These are phyloP conservation scores for Saccharomycopsis amapae DNA, from an alignment of 805 yeast species.

Conservation along the genomic window DNA sequence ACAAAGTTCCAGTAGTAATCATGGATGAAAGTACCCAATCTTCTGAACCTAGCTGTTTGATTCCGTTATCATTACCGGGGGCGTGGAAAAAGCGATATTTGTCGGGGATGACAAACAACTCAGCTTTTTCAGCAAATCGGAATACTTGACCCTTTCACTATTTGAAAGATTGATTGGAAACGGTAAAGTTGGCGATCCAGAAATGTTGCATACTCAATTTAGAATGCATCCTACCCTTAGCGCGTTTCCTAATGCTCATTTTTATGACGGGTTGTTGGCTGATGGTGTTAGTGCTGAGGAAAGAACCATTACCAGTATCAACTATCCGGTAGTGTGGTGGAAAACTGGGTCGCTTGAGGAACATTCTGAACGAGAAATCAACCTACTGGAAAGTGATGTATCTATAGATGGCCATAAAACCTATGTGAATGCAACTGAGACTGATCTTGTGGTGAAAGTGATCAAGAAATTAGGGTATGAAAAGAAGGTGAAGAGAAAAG, in stretches of 20 bases:
- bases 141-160: slow-evolving; percentile 69
- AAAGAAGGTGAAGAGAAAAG: slow-evolving; percentile 42
- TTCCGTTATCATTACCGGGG: slow-evolving; percentile 68
- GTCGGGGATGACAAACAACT: slow-evolving; percentile 96
- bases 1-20: slow-evolving; percentile 67
- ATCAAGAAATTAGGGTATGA: slow-evolving; percentile 52
- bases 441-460: slow-evolving; percentile 63
- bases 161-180: slow-evolving; percentile 78
- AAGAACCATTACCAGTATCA: slow-evolving; percentile 71
- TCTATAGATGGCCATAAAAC: slow-evolving; percentile 73
- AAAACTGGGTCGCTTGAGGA: slow-evolving; percentile 80
- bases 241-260: slow-evolving; percentile 74
- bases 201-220: slow-evolving; percentile 84
- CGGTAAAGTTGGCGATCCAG: slow-evolving; percentile 62
- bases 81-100: slow-evolving; percentile 79
- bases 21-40: slow-evolving; percentile 95
- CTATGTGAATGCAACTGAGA: slow-evolving; percentile 63
- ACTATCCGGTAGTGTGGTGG: slow-evolving; percentile 43
- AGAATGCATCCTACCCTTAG: slow-evolving; percentile 97
- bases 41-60: slow-evolving; percentile 83
- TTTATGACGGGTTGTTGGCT: slow-evolving; percentile 61
- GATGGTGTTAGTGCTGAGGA: slow-evolving; percentile 70
- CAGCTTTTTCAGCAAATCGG: slow-evolving; percentile 76
- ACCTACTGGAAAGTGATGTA: slow-evolving; percentile 78
- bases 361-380: slow-evolving; percentile 70